Base-by-base conservation (phyloP, 1,139 yeast genomes). In the Oligophagozyma castellii region DNA sequence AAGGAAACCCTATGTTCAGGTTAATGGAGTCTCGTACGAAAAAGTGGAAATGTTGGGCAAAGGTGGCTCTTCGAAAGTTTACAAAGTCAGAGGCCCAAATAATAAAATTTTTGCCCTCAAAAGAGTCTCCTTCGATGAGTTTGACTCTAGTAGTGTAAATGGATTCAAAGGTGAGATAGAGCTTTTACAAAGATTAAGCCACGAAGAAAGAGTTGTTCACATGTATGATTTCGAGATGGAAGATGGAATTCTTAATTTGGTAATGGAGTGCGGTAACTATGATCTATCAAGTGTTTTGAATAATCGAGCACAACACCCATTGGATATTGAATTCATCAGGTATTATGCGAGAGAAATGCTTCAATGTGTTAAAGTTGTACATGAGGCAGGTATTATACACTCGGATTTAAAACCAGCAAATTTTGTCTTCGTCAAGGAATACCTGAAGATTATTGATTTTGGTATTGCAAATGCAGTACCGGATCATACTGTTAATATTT, bases 381-480 rank as follows among this genome's bases (percentile, higher is more conserved):
- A 89, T 53, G 67, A 68, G 35, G 74, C 79, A 16, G 95, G 79
- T 15, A 76, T 89, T 38, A 95, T 89, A 22, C 98, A 89, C 51
- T 79, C 95, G 12, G 98, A 89, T 53, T 63, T 89, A 42, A 89
- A 89, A 50, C 98, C 98, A 0, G 96, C 96, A 0, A 89, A 89
- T 49, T 89, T 89, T 52, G 63, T 89, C 26, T 72, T 86, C 44
- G 95, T 89, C 7, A 70, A 72, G 42, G 96, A 96, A 0, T 63
- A 71, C 31, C 59, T 89, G 40, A 89, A 89, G 46, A 72, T 89
- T 30, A 89, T 89, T 35, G 98, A 89, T 55, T 89, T 89, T 61
- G 98, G 98, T 12, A 89, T 89, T 35, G 93, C 96, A 10, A 80
- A 86, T 55, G 83, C 89, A 0, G 89, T 89, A 2, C 93, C 94